Evolutionary conservation across 2,329 filamentous ascomycete species (phyloP), one percentile per base, ranked within the genome.

Genomic region (Penicillium brasilianum): DNA sequence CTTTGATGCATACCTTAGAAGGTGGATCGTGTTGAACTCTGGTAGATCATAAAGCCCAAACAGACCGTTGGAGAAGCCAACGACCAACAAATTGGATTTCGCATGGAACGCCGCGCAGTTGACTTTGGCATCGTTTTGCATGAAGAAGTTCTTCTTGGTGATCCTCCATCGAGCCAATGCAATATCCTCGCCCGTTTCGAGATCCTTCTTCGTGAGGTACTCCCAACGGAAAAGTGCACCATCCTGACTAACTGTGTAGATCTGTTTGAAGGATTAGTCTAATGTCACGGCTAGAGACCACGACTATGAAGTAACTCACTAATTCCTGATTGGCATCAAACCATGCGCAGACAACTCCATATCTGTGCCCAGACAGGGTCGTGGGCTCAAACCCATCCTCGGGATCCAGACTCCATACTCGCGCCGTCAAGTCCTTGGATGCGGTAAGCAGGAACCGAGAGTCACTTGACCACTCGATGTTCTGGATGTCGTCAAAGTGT

Each of bases 11-110:
- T 77, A 83, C 82, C 81, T 85, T 43, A 90, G 77, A 55, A 91
- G 95, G 78, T 99, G 95, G 53, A 99, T 96, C 78, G 92, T 90
- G 78, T 92, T 96, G 78, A 98, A 98, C 66, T 94, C 91, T 11
- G 96, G 96, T 81, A 99, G 86, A 75, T 99, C 95, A 78, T 99
- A 97, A 7, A 99, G 84, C 22, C 91, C 91, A 76, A 99, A 99
- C 8, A 96, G 82, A 36, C 95, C 95, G 71, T 96, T 96, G 2
- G 93, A 97, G 76, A 99, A 98, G 8, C 95, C 95, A 16, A 92
- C 92, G 1, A 99, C 93, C n/a, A 99, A 81, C n/a, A 99, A 83
- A 74, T 94, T 95, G 0, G 93, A 91, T 39, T 88, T 84, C 0
- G 93, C 82, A 69, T 99, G 95, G 76, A 93, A 99, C 30, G 90